Conservation (phyloP, 257 asterid species). For the Anisodus tanguticus region DNA sequence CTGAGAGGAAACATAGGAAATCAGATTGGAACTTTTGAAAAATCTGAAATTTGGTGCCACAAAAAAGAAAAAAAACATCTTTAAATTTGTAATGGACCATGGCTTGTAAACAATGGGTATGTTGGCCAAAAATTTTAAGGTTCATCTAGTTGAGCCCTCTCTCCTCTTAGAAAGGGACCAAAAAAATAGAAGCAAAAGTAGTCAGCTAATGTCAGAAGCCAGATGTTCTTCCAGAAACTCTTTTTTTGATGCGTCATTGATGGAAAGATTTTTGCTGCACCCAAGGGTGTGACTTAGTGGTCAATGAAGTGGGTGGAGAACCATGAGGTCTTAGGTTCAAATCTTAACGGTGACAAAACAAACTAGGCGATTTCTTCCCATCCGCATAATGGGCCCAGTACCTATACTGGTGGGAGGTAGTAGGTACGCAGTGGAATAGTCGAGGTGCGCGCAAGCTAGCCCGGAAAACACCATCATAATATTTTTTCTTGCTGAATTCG, state of each 20-base stretch:
- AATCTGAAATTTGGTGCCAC: neutral
- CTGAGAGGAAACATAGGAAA: constrained; percentile 26
- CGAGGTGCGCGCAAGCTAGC: neutral
- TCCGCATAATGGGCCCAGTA: neutral
- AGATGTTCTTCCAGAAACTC: constrained; percentile 1
- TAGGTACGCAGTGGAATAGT: neutral
- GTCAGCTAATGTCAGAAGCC: neutral
- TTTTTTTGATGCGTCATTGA: neutral
- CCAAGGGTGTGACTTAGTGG: neutral
- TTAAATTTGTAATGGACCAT: constrained; percentile 10
- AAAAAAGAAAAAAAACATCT: neutral
- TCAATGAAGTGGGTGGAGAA: constrained; percentile 10
- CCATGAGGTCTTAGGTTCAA: neutral
- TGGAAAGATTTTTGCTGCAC: neutral
- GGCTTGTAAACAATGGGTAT: constrained; percentile 13
- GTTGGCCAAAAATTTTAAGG: constrained; percentile 3
- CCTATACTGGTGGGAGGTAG: neutral
- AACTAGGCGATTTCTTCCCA: neutral
- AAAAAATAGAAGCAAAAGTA: neutral
- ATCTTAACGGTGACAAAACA: neutral
- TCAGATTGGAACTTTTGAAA: constrained; percentile 6
- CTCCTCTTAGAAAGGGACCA: neutral
- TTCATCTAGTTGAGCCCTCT: constrained; percentile 19
- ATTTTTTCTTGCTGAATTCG: neutral
- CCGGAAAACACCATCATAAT: neutral